phyloP scores from a whole-genome alignment of 805 yeast species.

The Kodamaea laetipori region DNA sequence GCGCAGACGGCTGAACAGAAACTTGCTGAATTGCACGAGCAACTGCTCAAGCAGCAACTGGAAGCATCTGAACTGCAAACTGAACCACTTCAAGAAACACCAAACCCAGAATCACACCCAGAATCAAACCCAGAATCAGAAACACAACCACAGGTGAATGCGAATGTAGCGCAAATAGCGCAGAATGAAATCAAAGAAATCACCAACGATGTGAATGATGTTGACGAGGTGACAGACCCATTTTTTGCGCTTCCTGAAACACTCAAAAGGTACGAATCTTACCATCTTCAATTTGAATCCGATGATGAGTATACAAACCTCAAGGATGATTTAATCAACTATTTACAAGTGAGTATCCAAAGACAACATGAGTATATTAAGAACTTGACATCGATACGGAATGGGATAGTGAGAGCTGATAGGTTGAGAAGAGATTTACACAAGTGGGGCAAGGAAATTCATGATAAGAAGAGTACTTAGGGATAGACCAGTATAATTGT shows the following conservation, averaged over 20 bases:
- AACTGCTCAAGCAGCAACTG: too few species aligned
- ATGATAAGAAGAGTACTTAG: constrained; percentile 39
- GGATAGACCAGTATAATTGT: not conserved
- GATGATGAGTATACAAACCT: constrained; percentile 50
- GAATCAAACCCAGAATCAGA: too few species aligned
- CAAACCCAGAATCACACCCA: too few species aligned
- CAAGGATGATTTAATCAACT: constrained; percentile 54
- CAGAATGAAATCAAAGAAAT: constrained; percentile 29
- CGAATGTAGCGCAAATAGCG: constrained; percentile 22
- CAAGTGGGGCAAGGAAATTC: constrained; percentile 86
- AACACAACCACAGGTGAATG: constrained; percentile 27
- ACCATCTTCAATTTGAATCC: constrained; percentile 24
- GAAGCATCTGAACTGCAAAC: constrained; percentile 13
- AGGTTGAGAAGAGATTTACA: constrained; percentile 67
- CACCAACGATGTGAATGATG: constrained; percentile 46
- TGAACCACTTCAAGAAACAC: too few species aligned
- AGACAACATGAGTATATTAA: constrained; percentile 79
- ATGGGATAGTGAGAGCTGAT: constrained; percentile 77
- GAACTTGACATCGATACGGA: constrained; percentile 70
- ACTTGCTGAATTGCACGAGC: constrained; percentile 3
- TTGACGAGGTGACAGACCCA: constrained; percentile 54
- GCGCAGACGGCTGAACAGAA: not conserved
- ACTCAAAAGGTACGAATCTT: constrained; percentile 33
- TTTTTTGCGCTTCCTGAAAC: constrained; percentile 60
- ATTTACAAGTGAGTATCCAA: constrained; percentile 47